Conservation (phyloP, 2,329 filamentous ascomycete genomes). For the Cordyceps cateniannulata region DNA sequence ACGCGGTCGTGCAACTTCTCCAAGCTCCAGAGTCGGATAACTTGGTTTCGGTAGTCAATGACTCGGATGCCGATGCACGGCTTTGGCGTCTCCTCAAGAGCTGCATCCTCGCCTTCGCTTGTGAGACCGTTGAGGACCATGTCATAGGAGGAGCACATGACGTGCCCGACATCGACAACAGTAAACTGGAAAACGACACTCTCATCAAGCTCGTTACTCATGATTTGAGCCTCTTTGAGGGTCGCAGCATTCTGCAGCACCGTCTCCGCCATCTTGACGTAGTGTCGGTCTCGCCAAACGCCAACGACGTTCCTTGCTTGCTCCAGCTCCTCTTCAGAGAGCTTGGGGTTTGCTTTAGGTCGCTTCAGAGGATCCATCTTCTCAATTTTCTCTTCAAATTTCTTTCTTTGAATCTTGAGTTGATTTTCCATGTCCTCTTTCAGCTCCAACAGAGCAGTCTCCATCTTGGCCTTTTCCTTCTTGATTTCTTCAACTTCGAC, state of each 20-base stretch:
- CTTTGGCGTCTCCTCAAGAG: constrained; percentile 74
- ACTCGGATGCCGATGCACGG: constrained; percentile 88
- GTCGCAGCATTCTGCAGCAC: constrained; percentile 81
- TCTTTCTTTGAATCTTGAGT: constrained; percentile 73
- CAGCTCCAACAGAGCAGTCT: constrained; percentile 66
- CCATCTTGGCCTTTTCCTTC: constrained; percentile 79
- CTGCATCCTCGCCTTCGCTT: constrained; percentile 74
- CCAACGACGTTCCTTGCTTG: constrained; percentile 60
- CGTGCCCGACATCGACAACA: constrained; percentile 81
- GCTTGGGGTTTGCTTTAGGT: constrained; percentile 52
- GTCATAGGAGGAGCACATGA: constrained; percentile 89
- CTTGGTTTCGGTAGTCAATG: constrained; percentile 79
- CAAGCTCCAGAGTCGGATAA: constrained; percentile 90
- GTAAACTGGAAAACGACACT: constrained; percentile 92
- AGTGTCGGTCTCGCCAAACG: constrained; percentile 78
- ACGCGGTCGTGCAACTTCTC: constrained; percentile 86
- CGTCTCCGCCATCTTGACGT: constrained; percentile 88
- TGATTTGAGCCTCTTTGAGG: constrained; percentile 92
- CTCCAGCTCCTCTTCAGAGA: constrained; percentile 66
- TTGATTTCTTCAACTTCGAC: constrained; percentile 78
- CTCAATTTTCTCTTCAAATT: constrained; percentile 78
- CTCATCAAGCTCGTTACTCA: constrained; percentile 95
- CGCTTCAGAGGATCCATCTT: constrained; percentile 61
- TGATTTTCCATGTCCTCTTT: constrained; percentile 88
- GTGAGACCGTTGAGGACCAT: constrained; percentile 88